A percentile compares a stretch with the other conserved stretches of the same genome.
These are phyloP conservation scores for Avicennia marina DNA, from an alignment of 257 asterid genomes.

Conservation along the genomic window DNA sequence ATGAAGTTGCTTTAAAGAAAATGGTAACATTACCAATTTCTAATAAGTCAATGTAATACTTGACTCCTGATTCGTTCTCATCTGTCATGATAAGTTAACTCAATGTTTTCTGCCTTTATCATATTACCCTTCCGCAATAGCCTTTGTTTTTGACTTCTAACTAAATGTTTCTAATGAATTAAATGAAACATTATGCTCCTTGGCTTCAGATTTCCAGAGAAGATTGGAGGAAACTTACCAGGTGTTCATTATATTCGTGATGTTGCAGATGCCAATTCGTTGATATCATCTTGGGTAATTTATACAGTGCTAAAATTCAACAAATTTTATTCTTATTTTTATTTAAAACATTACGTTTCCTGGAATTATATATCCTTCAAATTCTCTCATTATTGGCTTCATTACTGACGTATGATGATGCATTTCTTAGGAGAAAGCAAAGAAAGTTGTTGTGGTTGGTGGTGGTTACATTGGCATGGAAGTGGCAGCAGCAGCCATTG, in stretches of 20 bases:
- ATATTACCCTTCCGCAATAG: background rate
- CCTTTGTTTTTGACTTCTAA: background rate
- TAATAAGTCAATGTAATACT: background rate
- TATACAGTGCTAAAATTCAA: slow-evolving; percentile 5
- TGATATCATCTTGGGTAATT: slow-evolving; percentile 72
- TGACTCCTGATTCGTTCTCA: too few species aligned
- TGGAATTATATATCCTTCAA: background rate
- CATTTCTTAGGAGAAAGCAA: slow-evolving; percentile 61
- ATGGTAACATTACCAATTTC: background rate
- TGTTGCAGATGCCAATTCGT: slow-evolving; percentile 91
- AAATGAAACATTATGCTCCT: slow-evolving; percentile 3
- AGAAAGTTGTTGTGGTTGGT: slow-evolving; percentile 83
- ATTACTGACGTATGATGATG: background rate
- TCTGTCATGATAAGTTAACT: too few species aligned
- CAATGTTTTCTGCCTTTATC: background rate
- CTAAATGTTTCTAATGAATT: too few species aligned
- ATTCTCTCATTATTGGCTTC: background rate
- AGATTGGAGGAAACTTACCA: slow-evolving; percentile 79
- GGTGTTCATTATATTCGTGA: slow-evolving; percentile 96
- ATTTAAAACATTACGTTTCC: background rate
- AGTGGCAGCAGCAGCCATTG: slow-evolving; percentile 97
- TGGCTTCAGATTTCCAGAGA: slow-evolving; percentile 78
- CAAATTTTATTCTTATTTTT: background rate
- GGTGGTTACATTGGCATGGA: slow-evolving; percentile 99
- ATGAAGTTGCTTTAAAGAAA: background rate